Evolutionary conservation across 768 basidiomycete genomes (phyloP), one percentile per base, ranked within the genome.

Genomic region (Tulasnella sp.): DNA sequence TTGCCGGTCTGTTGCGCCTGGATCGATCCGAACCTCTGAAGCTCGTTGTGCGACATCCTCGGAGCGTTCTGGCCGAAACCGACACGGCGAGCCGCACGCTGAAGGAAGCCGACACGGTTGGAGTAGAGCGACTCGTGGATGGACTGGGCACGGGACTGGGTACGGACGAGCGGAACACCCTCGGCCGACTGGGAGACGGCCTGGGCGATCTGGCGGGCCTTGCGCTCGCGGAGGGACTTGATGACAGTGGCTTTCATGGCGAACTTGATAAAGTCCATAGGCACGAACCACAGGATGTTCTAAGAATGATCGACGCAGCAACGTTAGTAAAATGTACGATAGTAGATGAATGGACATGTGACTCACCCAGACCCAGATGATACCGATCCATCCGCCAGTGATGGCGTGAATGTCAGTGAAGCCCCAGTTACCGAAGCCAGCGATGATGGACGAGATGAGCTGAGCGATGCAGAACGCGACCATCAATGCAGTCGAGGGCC

Each of bases 251-350:
- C 87, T 76, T 94, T 92, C 88, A 97, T 92, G 31, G 78, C 87
- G 71, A 96, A 94, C 77, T 94, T 96, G 80, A 96, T 87, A 73
- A 81, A 80, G 73, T 98, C 94, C 51, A 98, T 83, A 53, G 94
- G 94, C 64, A 88, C 70, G 80, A 93, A 98, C 93, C 94, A 94
- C 58, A 93, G 66, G 64, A 96, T 87, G 75, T 97, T 87, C 92
- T 92, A 67, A 25, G 69, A 53, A 12, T n/a, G 34, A 38, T 38
- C n/a, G n/a, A n/a, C n/a, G n/a, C n/a, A 2, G 15, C 11, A 56
- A 59, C 17, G 3, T 2, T 8, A 61, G 69, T 9, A 71, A 63
- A 22, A 60, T 48, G 34, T 11, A 24, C 2, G 46, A 48, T 30
- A 29, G 49, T 25, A 21, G 22, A 29, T 17, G 44, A 8, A 51